Conservation (phyloP, 108 stramenopile genomes). For the Nannochloropsis oceanica region DNA sequence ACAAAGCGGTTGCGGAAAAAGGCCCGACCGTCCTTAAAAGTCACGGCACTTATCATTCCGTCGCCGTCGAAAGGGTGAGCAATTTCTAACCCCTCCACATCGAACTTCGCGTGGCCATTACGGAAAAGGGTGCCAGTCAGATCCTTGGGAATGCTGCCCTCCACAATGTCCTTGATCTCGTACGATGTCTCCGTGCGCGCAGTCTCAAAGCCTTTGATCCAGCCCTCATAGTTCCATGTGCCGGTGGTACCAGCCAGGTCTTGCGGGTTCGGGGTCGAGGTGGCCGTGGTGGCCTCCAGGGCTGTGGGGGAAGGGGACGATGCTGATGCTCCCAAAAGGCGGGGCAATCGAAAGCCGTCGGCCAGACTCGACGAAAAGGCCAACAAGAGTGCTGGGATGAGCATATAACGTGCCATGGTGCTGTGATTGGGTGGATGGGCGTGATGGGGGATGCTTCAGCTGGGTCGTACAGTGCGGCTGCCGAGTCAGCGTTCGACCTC, state of each 20-base stretch:
- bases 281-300: not conserved
- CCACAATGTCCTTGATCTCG: not conserved
- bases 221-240: not conserved
- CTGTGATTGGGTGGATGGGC: no score
- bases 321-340: not conserved
- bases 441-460: no score
- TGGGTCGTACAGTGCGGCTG: no score
- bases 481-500: no score
- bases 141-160: conserved; percentile 13
- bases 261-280: not conserved
- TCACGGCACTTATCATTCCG: conserved; percentile 36
- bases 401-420: no score
- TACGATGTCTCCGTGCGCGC: not conserved
- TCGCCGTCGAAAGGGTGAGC: conserved; percentile 36
- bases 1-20: conserved; percentile 37
- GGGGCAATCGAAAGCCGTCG: not conserved
- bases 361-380: no score
- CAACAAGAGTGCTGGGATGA: no score
- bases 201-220: not conserved
- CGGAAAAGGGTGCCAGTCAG: conserved; percentile 26
- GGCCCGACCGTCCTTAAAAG: conserved; percentile 19
- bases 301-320: not conserved
- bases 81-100: conserved; percentile 11
- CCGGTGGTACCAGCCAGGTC: not conserved
- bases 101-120: conserved; percentile 31